Evolutionary conservation across 1,139 yeast genomes (phyloP).

Genomic region (Yamadazyma triangularis): DNA sequence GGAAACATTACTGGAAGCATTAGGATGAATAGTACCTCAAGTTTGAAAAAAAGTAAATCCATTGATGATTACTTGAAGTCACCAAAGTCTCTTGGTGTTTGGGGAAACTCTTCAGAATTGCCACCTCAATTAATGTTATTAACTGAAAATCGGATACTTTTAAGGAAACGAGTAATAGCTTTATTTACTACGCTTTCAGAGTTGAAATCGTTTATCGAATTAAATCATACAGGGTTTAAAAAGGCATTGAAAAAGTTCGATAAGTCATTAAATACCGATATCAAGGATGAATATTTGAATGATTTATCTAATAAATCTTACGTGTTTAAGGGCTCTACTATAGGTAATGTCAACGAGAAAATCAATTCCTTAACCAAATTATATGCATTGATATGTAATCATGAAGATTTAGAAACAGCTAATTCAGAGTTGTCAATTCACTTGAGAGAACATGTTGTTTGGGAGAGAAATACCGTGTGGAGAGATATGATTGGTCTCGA

Average conservation of each 20-base stretch:
- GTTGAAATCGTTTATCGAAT: conserved; percentile 60
- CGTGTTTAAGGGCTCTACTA: conserved; percentile 36
- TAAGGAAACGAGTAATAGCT: conserved; percentile 53
- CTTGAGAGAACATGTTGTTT: conserved; percentile 67
- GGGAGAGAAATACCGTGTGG: conserved; percentile 75
- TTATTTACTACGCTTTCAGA: conserved; percentile 59
- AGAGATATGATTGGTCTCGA: conserved; percentile 84
- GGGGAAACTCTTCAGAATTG: conserved; percentile 26
- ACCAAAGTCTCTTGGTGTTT: conserved; percentile 32
- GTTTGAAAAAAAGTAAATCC: conserved; percentile 21
- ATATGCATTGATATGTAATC: conserved; percentile 42
- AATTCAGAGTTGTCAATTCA: conserved; percentile 52
- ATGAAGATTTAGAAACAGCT: conserved; percentile 39
- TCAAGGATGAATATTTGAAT: conserved; percentile 35
- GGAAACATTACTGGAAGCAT: no score
- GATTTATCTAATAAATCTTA: conserved; percentile 29
- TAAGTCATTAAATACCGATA: conserved; percentile 47
- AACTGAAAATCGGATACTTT: conserved; percentile 44
- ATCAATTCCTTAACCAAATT: conserved; percentile 31
- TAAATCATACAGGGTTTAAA: conserved; percentile 63
- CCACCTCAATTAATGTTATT: conserved; percentile 41
- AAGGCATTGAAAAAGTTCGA: conserved; percentile 70
- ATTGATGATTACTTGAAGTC: conserved; percentile 38
- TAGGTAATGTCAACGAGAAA: conserved; percentile 40
- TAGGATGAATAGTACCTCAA: no score